Percentiles rank a stretch among this genome's conserved stretches.
phyloP scores from a whole-genome alignment of 371 early-diverging fungal species.

The Circinella umbellata region DNA sequence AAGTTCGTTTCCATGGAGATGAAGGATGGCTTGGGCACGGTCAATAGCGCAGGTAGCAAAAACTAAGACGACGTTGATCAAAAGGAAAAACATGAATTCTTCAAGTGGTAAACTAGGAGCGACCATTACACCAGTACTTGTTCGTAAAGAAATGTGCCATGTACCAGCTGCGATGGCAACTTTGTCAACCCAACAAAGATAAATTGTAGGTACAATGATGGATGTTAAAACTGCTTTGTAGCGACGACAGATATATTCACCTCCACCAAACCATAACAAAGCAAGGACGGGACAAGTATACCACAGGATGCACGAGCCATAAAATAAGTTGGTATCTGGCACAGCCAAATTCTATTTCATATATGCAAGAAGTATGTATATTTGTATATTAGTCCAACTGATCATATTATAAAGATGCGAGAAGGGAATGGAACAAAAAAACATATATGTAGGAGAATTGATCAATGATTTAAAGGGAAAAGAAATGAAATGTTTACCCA shows the following conservation, averaged over 20 bases:
- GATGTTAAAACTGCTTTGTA: slow-evolving; percentile 30
- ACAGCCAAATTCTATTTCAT: slow-evolving; percentile 32
- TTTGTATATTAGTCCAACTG: background rate
- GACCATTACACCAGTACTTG: slow-evolving; percentile 54
- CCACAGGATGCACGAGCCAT: slow-evolving; percentile 59
- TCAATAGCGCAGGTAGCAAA: slow-evolving; percentile 66
- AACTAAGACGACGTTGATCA: slow-evolving; percentile 62
- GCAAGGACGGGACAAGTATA: slow-evolving; percentile 62
- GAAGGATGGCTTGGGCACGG: slow-evolving; percentile 46
- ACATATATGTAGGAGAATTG: background rate
- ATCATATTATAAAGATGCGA: background rate
- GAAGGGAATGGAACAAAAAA: no score
- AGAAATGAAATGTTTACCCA: slow-evolving; percentile 36
- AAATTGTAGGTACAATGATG: slow-evolving; percentile 51
- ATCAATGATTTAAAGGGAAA: background rate
- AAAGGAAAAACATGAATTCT: slow-evolving; percentile 63
- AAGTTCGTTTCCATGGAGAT: slow-evolving; percentile 16
- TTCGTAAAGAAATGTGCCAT: slow-evolving; percentile 56
- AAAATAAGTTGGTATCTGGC: slow-evolving; percentile 54
- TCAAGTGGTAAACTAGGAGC: slow-evolving; percentile 60
- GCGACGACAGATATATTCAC: slow-evolving; percentile 57
- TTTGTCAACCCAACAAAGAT: slow-evolving; percentile 59
- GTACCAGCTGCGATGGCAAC: slow-evolving; percentile 57
- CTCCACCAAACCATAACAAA: slow-evolving; percentile 59
- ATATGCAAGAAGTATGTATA: no score